These are phyloP conservation scores for Neurospora tetrasperma DNA, from an alignment of 495 filamentous ascomycete genomes.

Conservation along the genomic window DNA sequence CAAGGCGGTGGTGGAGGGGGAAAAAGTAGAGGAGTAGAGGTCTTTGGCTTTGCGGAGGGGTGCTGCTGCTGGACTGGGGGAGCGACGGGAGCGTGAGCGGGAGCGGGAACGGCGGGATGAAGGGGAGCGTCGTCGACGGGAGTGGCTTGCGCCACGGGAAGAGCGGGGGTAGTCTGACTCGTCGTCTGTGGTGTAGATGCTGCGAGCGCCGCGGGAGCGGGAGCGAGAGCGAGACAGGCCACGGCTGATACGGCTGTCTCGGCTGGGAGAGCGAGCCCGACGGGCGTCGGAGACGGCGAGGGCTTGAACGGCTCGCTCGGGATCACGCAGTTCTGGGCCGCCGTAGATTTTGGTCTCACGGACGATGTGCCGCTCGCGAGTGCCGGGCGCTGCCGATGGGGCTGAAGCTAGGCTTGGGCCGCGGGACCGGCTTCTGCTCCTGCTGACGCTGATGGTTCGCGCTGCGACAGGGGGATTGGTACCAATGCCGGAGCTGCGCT, in stretches of 20 bases:
- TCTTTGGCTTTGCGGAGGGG: neutral
- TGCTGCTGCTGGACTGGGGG: neutral
- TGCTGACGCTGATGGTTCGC: neutral
- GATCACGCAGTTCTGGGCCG: neutral
- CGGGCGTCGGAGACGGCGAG: neutral
- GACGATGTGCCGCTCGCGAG: neutral
- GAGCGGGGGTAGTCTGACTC: neutral
- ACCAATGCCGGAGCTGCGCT: neutral
- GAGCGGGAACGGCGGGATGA: neutral
- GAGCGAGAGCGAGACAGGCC: neutral
- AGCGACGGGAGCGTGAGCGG: neutral
- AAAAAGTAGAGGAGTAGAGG: slow-evolving; percentile 14
- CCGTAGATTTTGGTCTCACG: neutral
- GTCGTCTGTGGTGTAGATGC: neutral
- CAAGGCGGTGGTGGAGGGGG: slow-evolving; percentile 28
- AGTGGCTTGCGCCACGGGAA: too few species aligned
- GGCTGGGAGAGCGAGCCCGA: neutral
- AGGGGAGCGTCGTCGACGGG: neutral
- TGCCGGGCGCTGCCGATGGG: neutral
- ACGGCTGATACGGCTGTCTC: neutral
- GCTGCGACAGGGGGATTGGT: neutral
- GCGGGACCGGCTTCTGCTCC: neutral
- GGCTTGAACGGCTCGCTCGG: neutral
- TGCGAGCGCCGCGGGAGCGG: neutral
- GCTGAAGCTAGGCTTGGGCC: neutral